These are phyloP conservation scores for Cladorrhinum sp. DNA, from an alignment of 2,329 filamentous ascomycete species.

Conservation along the genomic window DNA sequence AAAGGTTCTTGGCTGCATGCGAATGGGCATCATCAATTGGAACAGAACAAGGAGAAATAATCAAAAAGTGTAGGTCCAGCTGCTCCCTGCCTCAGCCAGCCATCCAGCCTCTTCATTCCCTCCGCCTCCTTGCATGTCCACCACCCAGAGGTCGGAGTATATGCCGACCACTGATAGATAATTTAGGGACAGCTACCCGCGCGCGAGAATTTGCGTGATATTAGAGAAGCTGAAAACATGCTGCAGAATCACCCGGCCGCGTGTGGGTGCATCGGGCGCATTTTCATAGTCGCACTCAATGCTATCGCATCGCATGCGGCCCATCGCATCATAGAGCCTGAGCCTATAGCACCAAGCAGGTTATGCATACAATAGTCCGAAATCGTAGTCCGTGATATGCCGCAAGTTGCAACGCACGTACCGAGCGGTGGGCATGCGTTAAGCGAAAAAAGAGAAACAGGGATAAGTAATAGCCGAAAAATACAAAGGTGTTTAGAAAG, in stretches of 20 bases:
- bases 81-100: not conserved
- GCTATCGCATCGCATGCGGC: not conserved
- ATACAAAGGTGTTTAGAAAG: too few relatives aligned
- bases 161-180: not conserved
- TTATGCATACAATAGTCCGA: not conserved
- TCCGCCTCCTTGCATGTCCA: not conserved
- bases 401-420: conserved; percentile 7
- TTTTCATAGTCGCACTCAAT: not conserved
- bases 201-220: too few relatives aligned
- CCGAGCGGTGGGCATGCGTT: not conserved
- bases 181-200: too few relatives aligned
- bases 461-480: conserved; percentile 11
- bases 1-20: conserved; percentile 2
- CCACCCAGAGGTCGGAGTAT: not conserved
- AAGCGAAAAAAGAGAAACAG: not conserved
- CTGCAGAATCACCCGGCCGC: not conserved
- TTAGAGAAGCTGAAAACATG: not conserved
- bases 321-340: not conserved
- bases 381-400: conserved; percentile 2
- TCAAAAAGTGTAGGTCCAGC: too few relatives aligned
- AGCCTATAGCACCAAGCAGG: not conserved
- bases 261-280: not conserved
- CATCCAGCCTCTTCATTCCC: not conserved
- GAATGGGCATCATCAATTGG: not conserved
- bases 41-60: too few relatives aligned